Evolutionary conservation across 139 green algal genomes (phyloP), one percentile per base, ranked within the genome.

Genomic region (Desmodesmus armatus): DNA sequence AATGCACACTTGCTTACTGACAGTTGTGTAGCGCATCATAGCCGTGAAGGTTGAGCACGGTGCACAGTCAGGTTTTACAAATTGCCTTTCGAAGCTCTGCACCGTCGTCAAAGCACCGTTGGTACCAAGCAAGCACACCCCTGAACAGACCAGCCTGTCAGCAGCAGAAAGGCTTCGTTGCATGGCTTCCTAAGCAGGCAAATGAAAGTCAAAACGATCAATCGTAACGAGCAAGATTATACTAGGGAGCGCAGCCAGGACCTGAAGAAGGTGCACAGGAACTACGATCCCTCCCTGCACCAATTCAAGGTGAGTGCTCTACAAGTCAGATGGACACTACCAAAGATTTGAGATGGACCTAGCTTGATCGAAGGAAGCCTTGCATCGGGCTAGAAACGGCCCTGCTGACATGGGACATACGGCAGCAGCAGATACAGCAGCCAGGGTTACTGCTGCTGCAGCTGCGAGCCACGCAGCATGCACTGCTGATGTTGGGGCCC

Each of bases 181-280:
- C 66, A n/a, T n/a, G n/a, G n/a, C n/a, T n/a, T n/a, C n/a, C n/a
- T n/a, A n/a, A n/a, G n/a, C n/a, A n/a, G n/a, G n/a, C n/a, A 53
- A 2, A 98, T 99, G 96, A 98, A 98, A 47, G 90, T 99, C 15
- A 99, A 99, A 76, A 87, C 93, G 0, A 96, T 99, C 11, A 97
- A 96, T 82, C 87, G 97, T 0, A 90, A 85, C 27, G 96, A 98
- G 80, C 93, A 96, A 77, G 90, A 94, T 5, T 96, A 83, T 62
- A 98, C 97, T 0, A 87, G 92, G 0, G 95, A 98, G 86, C 86
- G 97, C 0, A 82, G 73, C 7, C 85, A 94, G 44, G 97, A 99
- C 71, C 66, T 98, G 44, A 78, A 82, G 62, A 92, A 95, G 84
- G 94, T 99, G 35, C 93, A 97, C 62, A 91, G 95, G 25, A 99